Conservation (phyloP, 371 early-diverging fungal species). For the Rhizopus microsporus region DNA sequence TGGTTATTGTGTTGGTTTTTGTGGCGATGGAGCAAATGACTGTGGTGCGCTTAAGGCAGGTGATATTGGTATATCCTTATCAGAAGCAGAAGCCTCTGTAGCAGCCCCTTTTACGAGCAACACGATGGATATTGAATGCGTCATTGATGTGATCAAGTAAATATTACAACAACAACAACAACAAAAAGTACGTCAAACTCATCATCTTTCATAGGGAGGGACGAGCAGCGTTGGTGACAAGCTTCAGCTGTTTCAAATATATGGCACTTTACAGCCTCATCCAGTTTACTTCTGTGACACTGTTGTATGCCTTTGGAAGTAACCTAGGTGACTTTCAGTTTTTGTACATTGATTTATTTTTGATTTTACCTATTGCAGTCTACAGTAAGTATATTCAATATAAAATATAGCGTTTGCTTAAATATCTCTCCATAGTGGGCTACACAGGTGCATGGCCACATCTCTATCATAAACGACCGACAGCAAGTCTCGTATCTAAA, state of each 20-base stretch:
- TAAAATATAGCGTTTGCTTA: not conserved
- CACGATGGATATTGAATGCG: constrained; percentile 88
- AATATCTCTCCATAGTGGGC: constrained; percentile 57
- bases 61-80: constrained; percentile 97
- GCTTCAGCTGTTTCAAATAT: constrained; percentile 97
- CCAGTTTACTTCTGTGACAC: constrained; percentile 88
- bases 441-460: constrained; percentile 80
- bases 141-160: constrained; percentile 85
- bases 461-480: constrained; percentile 82
- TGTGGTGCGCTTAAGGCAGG: constrained; percentile 98
- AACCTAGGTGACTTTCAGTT: constrained; percentile 94
- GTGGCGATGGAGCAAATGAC: constrained; percentile 99
- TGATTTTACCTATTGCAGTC: constrained; percentile 91
- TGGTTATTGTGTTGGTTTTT: constrained; percentile 93
- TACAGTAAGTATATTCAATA: constrained; percentile 55
- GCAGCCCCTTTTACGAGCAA: constrained; percentile 97
- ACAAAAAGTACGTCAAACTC: not conserved
- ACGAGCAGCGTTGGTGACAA: constrained; percentile 96
- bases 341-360: constrained; percentile 85
- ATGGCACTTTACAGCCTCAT: constrained; percentile 93
- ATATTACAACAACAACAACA: constrained; percentile 5
- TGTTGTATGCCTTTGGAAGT: constrained; percentile 84
- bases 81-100: constrained; percentile 96
- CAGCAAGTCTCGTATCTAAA: constrained; percentile 89
- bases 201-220: constrained; percentile 76